Evolutionary conservation across 2,329 filamentous ascomycete species (phyloP).

Genomic region (Aspergillus brasiliensis): DNA sequence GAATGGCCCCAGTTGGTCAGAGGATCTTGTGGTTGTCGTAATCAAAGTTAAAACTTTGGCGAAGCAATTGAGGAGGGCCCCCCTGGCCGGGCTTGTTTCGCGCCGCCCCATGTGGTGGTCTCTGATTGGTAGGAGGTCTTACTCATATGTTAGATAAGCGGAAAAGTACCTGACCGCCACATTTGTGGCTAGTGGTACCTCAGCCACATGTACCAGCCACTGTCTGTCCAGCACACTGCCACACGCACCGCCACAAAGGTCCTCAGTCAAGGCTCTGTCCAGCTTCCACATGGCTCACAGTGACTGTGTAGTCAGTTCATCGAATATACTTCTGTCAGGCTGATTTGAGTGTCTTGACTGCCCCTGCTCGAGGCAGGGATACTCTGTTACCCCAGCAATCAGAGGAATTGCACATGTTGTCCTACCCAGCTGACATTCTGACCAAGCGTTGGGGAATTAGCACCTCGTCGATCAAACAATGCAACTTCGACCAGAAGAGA

Average conservation of each 20-base stretch:
- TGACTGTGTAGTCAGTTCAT: not conserved
- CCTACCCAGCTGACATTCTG: not conserved
- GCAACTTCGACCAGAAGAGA: not conserved
- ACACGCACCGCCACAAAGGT: not conserved
- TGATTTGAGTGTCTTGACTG: not conserved
- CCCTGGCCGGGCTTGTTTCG: constrained; percentile 10
- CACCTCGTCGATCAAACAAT: not conserved
- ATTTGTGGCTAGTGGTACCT: not conserved
- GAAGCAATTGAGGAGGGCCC: not conserved
- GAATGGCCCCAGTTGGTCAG: not conserved
- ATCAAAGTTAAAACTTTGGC: not conserved
- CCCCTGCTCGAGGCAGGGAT: not conserved
- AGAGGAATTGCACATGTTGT: not conserved
- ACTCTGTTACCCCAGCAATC: not conserved
- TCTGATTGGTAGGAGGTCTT: not conserved
- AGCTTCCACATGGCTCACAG: not conserved
- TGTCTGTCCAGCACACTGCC: not conserved
- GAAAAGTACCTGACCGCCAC: not conserved
- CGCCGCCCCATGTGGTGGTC: not conserved
- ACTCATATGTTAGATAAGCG: not conserved
- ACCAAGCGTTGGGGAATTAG: not conserved
- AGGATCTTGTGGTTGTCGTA: not conserved
- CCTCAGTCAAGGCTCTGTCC: not conserved
- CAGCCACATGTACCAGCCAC: not conserved
- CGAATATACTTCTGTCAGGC: not conserved